Evolutionary conservation across 176 grass and related monocot species (phyloP).

Genomic region (Oropetium thomaeum): DNA sequence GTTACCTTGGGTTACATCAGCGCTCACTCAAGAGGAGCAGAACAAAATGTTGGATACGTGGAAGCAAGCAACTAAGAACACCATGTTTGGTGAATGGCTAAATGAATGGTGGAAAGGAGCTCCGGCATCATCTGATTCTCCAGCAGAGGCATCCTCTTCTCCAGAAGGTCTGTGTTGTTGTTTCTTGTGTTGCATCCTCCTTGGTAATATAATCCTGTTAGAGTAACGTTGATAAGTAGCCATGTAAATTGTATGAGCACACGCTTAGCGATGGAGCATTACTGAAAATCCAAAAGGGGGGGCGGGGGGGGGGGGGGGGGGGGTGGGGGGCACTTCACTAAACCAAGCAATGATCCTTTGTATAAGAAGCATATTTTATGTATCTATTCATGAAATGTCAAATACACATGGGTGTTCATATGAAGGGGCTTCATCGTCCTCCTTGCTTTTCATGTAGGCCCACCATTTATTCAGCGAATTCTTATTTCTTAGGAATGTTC

Average conservation of each 20-base stretch:
- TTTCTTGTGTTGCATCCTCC: conserved; percentile 11
- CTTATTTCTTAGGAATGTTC: neutral
- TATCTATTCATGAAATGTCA: neutral
- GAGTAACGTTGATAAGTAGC: neutral
- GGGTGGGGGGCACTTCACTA: neutral
- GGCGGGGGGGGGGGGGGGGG: too few species aligned
- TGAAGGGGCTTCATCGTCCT: neutral
- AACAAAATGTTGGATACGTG: conserved; percentile 96
- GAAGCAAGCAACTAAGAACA: conserved; percentile 93
- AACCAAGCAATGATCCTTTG: neutral
- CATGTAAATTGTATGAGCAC: neutral
- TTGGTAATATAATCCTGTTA: conserved; percentile 26
- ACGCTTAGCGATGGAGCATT: neutral
- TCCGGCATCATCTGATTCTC: conserved; percentile 50
- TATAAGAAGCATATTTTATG: neutral
- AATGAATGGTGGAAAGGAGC: conserved; percentile 97
- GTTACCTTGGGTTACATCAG: conserved; percentile 95
- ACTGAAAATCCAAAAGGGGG: neutral
- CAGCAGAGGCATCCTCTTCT: conserved; percentile 38
- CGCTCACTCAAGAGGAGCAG: conserved; percentile 87
- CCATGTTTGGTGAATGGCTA: conserved; percentile 99
- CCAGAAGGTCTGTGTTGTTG: conserved; percentile 47
- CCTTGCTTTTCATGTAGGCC: neutral
- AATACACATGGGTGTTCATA: neutral
- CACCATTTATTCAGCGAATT: neutral